Evolutionary conservation across 495 filamentous ascomycete species (phyloP).

Genomic region (Jackrogersella multiformis): DNA sequence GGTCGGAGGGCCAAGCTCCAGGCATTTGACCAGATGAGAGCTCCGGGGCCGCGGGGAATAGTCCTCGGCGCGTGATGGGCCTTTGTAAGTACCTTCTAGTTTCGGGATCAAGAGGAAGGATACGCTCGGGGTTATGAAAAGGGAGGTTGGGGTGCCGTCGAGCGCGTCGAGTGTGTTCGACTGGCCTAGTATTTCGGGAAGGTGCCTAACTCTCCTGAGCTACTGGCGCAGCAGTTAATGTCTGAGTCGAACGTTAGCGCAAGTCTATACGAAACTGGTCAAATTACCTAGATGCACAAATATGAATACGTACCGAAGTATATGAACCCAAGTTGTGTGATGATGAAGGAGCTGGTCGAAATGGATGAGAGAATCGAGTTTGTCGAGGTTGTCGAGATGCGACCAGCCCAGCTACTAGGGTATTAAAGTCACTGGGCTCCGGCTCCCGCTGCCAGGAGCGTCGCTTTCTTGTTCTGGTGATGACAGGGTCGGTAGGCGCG

Average conservation of each 20-base stretch:
- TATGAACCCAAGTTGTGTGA: not conserved
- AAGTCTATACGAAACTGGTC: not conserved
- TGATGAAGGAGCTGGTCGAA: not conserved
- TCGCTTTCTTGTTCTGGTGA: slow-evolving; percentile 19
- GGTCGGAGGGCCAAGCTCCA: slow-evolving; percentile 31
- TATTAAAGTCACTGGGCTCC: not conserved
- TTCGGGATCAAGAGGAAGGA: not conserved
- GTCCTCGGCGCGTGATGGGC: not conserved
- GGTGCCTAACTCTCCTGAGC: slow-evolving; percentile 29
- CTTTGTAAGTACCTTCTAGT: slow-evolving; percentile 4
- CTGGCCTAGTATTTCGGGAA: not conserved
- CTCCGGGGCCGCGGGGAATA: not conserved
- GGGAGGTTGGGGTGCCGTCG: not conserved
- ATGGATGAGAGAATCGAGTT: not conserved
- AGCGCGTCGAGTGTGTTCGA: not conserved
- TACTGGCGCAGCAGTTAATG: not conserved
- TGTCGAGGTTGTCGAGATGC: not conserved
- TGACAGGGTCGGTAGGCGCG: not conserved
- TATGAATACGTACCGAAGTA: not conserved
- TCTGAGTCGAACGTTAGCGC: slow-evolving; percentile 12
- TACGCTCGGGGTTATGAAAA: not conserved
- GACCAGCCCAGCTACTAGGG: too few species aligned
- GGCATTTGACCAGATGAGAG: slow-evolving; percentile 15
- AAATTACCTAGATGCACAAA: slow-evolving; percentile 3
- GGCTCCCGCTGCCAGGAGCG: not conserved